Conservation (phyloP, 2,329 filamentous ascomycete genomes). For the Dactylellina sp. region DNA sequence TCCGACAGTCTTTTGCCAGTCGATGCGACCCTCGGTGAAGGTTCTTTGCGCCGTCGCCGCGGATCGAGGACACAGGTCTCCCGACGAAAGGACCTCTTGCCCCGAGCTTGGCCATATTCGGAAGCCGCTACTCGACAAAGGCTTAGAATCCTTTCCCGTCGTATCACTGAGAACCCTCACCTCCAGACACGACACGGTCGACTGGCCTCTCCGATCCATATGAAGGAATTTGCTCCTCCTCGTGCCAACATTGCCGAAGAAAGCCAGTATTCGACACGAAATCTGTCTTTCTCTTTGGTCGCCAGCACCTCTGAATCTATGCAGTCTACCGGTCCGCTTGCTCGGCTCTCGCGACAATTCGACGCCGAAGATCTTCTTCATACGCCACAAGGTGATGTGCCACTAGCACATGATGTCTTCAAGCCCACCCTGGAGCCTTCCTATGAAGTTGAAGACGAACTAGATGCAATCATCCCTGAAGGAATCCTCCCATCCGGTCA, state of each 20-base stretch:
- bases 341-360: conserved; percentile 39
- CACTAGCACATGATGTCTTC: conserved; percentile 51
- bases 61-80: conserved; percentile 64
- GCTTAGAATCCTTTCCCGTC: conserved; percentile 71
- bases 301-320: conserved; percentile 75
- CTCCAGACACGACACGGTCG: conserved; percentile 60
- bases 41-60: conserved; percentile 57
- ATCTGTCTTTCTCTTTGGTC: conserved; percentile 74
- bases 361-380: conserved; percentile 25
- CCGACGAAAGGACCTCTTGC: conserved; percentile 39
- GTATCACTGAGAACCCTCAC: conserved; percentile 65
- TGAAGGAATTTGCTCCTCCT: conserved; percentile 64
- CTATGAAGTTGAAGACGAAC: conserved; percentile 48
- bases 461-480: conserved; percentile 36
- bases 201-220: conserved; percentile 56
- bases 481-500: conserved; percentile 31
- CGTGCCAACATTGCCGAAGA: conserved; percentile 49
- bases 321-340: conserved; percentile 72
- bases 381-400: conserved; percentile 43
- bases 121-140: conserved; percentile 73
- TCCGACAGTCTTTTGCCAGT: conserved; percentile 48
- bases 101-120: conserved; percentile 72
- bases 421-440: conserved; percentile 50
- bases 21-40: conserved; percentile 56
- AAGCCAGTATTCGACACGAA: conserved; percentile 66